Base-by-base conservation (phyloP, 2,329 filamentous ascomycete species). In the Tolypocladium paradoxum region DNA sequence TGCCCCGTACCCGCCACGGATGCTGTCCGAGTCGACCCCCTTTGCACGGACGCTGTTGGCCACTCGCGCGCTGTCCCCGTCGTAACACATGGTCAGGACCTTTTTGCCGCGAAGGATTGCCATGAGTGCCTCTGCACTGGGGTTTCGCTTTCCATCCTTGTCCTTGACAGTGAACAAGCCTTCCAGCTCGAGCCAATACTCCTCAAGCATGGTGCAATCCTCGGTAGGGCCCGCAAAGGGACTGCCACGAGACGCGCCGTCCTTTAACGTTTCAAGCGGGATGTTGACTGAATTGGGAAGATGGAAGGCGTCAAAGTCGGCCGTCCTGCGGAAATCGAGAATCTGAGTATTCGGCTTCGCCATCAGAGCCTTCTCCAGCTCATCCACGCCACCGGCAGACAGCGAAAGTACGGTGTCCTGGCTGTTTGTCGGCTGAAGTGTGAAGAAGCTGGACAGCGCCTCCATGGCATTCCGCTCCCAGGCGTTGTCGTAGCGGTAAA, bases 21-120 rank as follows among this genome's bases (percentile, higher is more conserved):
- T 60, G 56, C 74, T 74, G 46, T 73, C 70, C 3, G 76, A 73
- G 43, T 73, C 68, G 27, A 75, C 64, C 0, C 74, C 75, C 58
- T 75, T 76, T 0, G 76, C 76, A 33, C 77, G 69, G 52, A 81
- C 71, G 53, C 76, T 79, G 27, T 76, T 76, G n/a, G 77, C 77
- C 12, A 81, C 72, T 4, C 78, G 67, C 6, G 78, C 70, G 20
- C 74, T 76, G 51, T 81, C 76, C 3, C 78, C 78, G 50, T 77
- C 67, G 51, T 80, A 79, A 58, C 77, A 81, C 12, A 79, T 58
- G 12, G 78, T 64, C 22, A 80, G 58, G 11, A 78, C 66, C 29
- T 68, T 70, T 50, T 70, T 70, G 7, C 62, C 66, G 22, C 61
- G 58, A 11, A 74, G 58, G 2, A 65, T 58, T 2, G 59, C 57